phyloP scores from a whole-genome alignment of 139 green algal species.

The Dunaliella primolecta region DNA sequence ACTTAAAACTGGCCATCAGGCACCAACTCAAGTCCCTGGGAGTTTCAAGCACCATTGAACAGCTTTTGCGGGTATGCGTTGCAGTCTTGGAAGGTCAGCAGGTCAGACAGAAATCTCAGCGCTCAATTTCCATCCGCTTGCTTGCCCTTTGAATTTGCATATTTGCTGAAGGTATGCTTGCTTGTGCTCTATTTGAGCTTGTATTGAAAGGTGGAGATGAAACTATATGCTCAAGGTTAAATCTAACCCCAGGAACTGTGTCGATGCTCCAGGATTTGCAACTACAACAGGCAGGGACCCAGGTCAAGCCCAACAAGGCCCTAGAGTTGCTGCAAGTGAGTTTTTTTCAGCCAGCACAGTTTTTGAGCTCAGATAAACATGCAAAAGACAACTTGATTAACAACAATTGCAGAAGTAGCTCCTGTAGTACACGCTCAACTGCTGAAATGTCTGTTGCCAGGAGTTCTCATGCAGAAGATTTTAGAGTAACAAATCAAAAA shows the following conservation, averaged over 20 bases:
- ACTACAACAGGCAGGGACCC: background rate
- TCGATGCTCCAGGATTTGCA: background rate
- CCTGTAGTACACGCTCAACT: background rate
- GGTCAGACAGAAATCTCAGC: background rate
- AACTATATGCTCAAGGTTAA: background rate
- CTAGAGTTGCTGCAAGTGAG: constrained; percentile 12
- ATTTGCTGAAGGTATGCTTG: too few species aligned
- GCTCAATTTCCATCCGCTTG: background rate
- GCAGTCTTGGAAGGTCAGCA: background rate
- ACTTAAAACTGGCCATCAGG: background rate
- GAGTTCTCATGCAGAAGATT: too few species aligned
- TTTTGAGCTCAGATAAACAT: background rate
- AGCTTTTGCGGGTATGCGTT: background rate
- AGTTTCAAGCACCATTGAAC: background rate
- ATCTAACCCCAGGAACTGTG: too few species aligned
- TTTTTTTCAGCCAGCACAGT: background rate
- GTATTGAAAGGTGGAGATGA: background rate
- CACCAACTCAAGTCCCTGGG: background rate
- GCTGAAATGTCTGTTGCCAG: background rate
- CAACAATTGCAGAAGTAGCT: background rate
- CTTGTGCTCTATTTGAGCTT: too few species aligned
- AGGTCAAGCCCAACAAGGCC: constrained; percentile 6
- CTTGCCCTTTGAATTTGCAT: background rate
- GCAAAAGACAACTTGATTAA: background rate
- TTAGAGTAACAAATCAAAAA: too few species aligned